phyloP scores from a whole-genome alignment of 192 early-diverging fungal species.

The Nowakowskiella sp. region DNA sequence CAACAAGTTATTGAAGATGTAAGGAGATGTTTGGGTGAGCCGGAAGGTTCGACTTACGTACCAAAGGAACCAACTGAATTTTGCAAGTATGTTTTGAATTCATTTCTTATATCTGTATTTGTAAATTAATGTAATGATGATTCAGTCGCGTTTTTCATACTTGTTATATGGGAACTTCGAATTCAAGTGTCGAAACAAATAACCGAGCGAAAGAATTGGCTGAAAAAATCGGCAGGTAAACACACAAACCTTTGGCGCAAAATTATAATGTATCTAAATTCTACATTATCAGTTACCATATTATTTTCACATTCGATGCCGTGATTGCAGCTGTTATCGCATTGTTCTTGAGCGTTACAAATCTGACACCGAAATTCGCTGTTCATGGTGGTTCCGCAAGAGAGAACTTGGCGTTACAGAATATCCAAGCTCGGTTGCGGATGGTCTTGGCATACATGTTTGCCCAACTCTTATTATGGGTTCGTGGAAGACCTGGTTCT shows the following conservation, averaged over 20 bases:
- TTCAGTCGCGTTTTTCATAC: constrained; percentile 77
- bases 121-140: not conserved
- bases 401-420: constrained; percentile 95
- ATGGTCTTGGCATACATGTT: constrained; percentile 95
- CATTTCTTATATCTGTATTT: constrained; percentile 8
- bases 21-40: constrained; percentile 49
- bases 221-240: constrained; percentile 59
- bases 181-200: constrained; percentile 83
- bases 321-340: constrained; percentile 65
- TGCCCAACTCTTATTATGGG: constrained; percentile 93
- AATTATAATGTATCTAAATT: not conserved
- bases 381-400: constrained; percentile 73
- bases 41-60: constrained; percentile 49
- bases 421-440: constrained; percentile 90
- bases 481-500: constrained; percentile 50
- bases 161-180: constrained; percentile 90
- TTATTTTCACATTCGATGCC: constrained; percentile 81
- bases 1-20: constrained; percentile 67
- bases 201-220: constrained; percentile 74
- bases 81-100: constrained; percentile 38
- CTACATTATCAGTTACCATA: constrained; percentile 64
- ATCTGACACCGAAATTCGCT: constrained; percentile 64
- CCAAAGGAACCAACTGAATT: constrained; percentile 77
- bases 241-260: no score
- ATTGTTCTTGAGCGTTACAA: constrained; percentile 69